A percentile compares a stretch with the other conserved stretches of the same genome.
Conservation (phyloP, 164 flowering plant species). For the Chimonanthus praecox region DNA sequence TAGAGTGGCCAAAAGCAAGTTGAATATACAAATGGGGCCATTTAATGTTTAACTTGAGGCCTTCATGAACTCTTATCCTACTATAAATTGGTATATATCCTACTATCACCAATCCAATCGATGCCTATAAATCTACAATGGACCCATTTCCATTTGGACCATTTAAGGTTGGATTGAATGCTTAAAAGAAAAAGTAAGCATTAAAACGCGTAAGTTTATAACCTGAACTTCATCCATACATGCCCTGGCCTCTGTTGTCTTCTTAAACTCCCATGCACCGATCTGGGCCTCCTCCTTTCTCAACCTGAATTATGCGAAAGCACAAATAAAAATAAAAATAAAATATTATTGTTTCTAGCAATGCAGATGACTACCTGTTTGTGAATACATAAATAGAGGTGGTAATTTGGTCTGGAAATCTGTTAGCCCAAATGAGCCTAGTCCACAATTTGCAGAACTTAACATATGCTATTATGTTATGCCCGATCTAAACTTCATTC, state of each 20-base stretch:
- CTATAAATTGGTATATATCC: neutral
- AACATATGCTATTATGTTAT: too few relatives aligned
- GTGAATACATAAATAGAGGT: too few relatives aligned
- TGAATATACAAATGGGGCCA: neutral
- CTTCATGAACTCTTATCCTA: neutral
- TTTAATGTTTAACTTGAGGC: neutral
- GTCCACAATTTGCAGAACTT: neutral
- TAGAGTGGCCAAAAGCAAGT: neutral
- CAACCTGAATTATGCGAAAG: conserved; percentile 10
- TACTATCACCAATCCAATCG: neutral
- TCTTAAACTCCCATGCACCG: conserved; percentile 20
- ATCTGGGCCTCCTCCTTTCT: conserved; percentile 20
- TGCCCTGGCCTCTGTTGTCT: conserved; percentile 13
- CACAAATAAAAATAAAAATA: neutral
- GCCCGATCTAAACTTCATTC: too few relatives aligned
- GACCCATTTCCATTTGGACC: neutral
- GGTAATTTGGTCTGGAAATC: too few relatives aligned
- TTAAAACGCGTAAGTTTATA: neutral
- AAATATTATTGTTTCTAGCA: neutral
- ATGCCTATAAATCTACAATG: neutral
- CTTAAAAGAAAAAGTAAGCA: neutral
- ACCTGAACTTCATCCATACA: conserved; percentile 24
- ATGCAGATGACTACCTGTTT: too few relatives aligned
- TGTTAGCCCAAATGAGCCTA: neutral
- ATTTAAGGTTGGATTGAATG: neutral